Evolutionary conservation across 306 rosid genomes (phyloP).

Genomic region (Begonia peltatifolia): DNA sequence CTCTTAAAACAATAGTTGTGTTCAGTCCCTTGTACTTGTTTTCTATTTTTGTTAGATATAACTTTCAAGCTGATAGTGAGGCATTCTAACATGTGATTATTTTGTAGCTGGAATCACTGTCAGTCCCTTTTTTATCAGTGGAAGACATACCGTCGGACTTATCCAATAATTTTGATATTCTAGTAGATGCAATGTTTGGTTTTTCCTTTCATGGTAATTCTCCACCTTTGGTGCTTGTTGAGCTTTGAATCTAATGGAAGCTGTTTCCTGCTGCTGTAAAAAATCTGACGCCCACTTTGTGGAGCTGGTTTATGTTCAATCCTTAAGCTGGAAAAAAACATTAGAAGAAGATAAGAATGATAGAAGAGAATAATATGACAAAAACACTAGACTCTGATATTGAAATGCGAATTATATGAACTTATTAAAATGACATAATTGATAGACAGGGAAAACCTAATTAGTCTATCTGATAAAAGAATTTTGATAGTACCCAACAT

Average conservation of each 20-base stretch:
- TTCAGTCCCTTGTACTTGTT: slow-evolving; percentile 1
- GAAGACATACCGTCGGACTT: slow-evolving; percentile 64
- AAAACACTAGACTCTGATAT: no score
- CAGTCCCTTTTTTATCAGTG: slow-evolving; percentile 68
- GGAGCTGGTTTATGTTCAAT: no score
- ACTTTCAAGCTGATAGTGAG: not conserved
- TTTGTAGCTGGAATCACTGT: slow-evolving; percentile 71
- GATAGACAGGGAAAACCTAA: no score
- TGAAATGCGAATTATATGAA: no score
- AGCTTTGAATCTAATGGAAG: not conserved
- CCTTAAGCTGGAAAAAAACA: no score
- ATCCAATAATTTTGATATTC: slow-evolving; percentile 54
- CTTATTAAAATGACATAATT: no score
- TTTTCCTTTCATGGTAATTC: slow-evolving; percentile 86
- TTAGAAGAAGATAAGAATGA: no score
- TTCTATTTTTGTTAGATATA: not conserved
- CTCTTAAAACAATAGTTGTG: slow-evolving; percentile 2
- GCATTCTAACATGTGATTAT: slow-evolving; percentile 21
- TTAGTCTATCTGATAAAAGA: no score
- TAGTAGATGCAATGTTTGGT: slow-evolving; percentile 84
- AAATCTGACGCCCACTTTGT: no score
- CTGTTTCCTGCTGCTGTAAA: no score
- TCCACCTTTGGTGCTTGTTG: not conserved
- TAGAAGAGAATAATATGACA: no score
- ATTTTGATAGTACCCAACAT: no score